These are phyloP conservation scores for Hemerocallis citrina DNA, from an alignment of 106 monocot genomes.

Conservation along the genomic window DNA sequence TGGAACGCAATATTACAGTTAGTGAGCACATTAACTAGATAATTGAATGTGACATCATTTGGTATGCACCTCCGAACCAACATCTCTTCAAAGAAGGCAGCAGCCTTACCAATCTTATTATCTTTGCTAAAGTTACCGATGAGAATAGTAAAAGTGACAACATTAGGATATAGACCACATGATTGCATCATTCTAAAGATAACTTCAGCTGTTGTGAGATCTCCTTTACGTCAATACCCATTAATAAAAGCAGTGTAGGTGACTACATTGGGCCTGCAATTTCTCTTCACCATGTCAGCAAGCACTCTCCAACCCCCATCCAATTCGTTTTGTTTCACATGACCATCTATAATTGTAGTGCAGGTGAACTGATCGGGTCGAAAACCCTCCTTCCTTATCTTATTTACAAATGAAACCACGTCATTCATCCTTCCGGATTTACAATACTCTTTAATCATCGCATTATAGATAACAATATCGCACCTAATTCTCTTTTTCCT, in stretches of 20 bases:
- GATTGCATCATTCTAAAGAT: conserved; percentile 50
- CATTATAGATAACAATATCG: conserved; percentile 64
- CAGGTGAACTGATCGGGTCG: conserved; percentile 63
- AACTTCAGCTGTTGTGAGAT: conserved; percentile 33
- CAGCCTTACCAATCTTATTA: conserved; percentile 24
- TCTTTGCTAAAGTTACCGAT: conserved; percentile 55
- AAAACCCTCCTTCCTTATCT: conserved; percentile 47
- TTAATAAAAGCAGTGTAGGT: conserved; percentile 69
- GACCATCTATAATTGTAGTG: conserved; percentile 79
- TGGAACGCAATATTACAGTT: conserved; percentile 7
- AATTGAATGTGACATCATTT: conserved; percentile 69
- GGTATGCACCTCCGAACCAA: conserved; percentile 46
- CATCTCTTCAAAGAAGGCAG: conserved; percentile 62
- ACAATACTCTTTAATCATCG: conserved; percentile 85
- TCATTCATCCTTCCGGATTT: conserved; percentile 54
- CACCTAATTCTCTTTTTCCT: conserved; percentile 32
- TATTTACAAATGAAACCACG: conserved; percentile 29
- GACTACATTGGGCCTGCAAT: conserved; percentile 66
- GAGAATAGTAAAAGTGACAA: conserved; percentile 71
- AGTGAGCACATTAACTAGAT: conserved; percentile 58
- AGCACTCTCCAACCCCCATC: conserved; percentile 51
- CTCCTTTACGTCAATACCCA: conserved; percentile 48
- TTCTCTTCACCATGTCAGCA: conserved; percentile 54
- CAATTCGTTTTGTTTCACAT: conserved; percentile 47
- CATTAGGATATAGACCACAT: conserved; percentile 55